Evolutionary conservation across 2,329 filamentous ascomycete genomes (phyloP), one percentile per base, ranked within the genome.

Genomic region (Pleochaeta shiraiana): DNA sequence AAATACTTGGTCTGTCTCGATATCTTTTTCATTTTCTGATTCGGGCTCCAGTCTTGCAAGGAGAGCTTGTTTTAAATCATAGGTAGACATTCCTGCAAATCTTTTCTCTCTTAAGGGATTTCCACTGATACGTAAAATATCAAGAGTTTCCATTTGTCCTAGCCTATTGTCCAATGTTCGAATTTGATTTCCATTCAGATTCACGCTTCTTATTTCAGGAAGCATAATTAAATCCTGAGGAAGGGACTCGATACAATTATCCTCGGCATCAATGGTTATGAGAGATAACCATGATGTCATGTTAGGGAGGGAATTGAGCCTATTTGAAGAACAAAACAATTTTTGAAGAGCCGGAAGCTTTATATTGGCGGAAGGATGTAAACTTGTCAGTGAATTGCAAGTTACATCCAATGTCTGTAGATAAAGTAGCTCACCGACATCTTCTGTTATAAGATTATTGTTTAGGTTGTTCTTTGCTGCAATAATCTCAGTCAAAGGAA

Each of bases 81-180:
- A 87, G 0, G 88, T 90, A 26, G 81, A 81, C 76, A 95, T 88
- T 0, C 83, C 86, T 16, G 91, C 78, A 69, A 93, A 90, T 72
- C 90, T 95, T 72, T 87, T 90, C 72, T 96, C 90, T 16, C 88
- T 81, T 16, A 98, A 77, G 0, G 93, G 93, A 70, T 98, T 98
- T n/a, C 90, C 90, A 53, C 84, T 85, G 34, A 98, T 78, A 4
- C 85, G 83, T 50, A 97, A 80, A 72, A 85, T 85, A 24, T 83
- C 80, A 11, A 98, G 76, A 55, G 76, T 84, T 5, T 89, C 83
- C 90, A 97, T 95, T 30, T 82, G 77, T 4, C 86, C 87, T 65
- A 97, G 82, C 68, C 84, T 84, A 0, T 88, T 80, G 33, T 93
- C 88, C 7, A 98, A 74, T 14, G 82, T 77, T 1, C 83, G 83